These are phyloP conservation scores for Dactylellina haptotyla DNA, from an alignment of 2,329 filamentous ascomycete genomes.

Conservation along the genomic window DNA sequence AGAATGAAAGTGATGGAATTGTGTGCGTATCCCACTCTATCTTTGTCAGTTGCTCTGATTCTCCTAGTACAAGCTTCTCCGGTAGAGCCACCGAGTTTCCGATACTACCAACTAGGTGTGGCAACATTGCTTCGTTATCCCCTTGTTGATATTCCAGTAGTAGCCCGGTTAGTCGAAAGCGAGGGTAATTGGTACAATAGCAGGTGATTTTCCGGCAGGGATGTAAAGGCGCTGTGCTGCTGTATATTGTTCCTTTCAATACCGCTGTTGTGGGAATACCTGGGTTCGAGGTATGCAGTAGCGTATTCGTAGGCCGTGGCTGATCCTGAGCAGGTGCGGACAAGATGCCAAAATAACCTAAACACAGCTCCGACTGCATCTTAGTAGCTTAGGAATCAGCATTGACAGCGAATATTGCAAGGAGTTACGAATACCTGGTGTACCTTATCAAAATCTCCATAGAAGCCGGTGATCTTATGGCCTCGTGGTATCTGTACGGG, in stretches of 20 bases:
- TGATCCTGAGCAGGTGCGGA: background rate
- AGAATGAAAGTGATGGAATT: too few relatives aligned
- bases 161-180: background rate
- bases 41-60: too few relatives aligned
- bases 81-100: too few relatives aligned
- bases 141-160: background rate
- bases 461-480: background rate
- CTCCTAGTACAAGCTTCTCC: too few relatives aligned
- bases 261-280: background rate
- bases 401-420: too few relatives aligned
- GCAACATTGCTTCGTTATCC: too few relatives aligned
- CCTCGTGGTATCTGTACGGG: background rate
- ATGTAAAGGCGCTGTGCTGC: background rate
- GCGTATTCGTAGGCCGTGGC: background rate
- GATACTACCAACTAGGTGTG: too few relatives aligned
- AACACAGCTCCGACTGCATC: background rate
- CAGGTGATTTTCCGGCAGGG: background rate
- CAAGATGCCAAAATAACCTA: background rate
- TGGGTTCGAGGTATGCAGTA: too few relatives aligned
- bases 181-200: background rate
- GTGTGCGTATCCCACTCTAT: too few relatives aligned
- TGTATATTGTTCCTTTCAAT: background rate
- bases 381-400: background rate
- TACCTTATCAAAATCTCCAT: constrained; percentile 3
- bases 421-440: background rate